These are phyloP conservation scores for Neoscytalidium dimidiatum DNA, from an alignment of 2,329 filamentous ascomycete genomes.

Conservation along the genomic window DNA sequence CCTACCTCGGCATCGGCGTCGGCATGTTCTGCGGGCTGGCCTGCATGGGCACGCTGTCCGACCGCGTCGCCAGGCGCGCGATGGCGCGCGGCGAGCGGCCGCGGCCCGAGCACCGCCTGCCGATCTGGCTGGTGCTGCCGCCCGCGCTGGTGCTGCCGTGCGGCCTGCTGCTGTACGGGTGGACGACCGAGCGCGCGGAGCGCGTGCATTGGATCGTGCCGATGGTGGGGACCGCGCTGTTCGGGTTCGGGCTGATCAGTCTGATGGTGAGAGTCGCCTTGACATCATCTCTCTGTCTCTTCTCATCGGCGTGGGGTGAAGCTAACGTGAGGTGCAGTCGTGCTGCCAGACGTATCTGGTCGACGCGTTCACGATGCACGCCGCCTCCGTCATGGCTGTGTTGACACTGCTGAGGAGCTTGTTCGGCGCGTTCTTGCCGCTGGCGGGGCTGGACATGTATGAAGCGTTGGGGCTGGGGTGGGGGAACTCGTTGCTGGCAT, in stretches of 20 bases:
- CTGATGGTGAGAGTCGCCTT: slow-evolving; percentile 30
- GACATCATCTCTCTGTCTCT: background rate
- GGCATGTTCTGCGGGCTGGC: slow-evolving; percentile 43
- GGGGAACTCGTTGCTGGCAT: slow-evolving; percentile 59
- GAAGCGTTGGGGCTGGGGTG: slow-evolving; percentile 60
- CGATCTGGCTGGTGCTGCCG: slow-evolving; percentile 37
- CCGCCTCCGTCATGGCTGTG: slow-evolving; percentile 62
- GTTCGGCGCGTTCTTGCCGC: slow-evolving; percentile 59
- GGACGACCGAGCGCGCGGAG: slow-evolving; percentile 53
- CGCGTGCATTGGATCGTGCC: slow-evolving; percentile 60
- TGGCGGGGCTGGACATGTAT: slow-evolving; percentile 62
- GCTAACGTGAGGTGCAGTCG: background rate
- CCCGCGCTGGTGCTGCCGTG: slow-evolving; percentile 40
- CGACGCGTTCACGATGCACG: slow-evolving; percentile 60
- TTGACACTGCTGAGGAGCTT: slow-evolving; percentile 60
- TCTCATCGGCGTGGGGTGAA: background rate
- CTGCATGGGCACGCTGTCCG: slow-evolving; percentile 36
- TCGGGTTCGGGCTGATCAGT: slow-evolving; percentile 47
- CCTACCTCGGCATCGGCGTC: slow-evolving; percentile 38
- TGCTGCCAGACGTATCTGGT: slow-evolving; percentile 63
- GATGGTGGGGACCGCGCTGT: slow-evolving; percentile 53
- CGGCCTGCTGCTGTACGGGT: slow-evolving; percentile 57
- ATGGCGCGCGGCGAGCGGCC: slow-evolving; percentile 29
- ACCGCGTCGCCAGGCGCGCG: slow-evolving; percentile 38
- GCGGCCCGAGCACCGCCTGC: slow-evolving; percentile 47